phyloP scores from a whole-genome alignment of 148 eudicot genomes.

The Rhododendron ovatum region DNA sequence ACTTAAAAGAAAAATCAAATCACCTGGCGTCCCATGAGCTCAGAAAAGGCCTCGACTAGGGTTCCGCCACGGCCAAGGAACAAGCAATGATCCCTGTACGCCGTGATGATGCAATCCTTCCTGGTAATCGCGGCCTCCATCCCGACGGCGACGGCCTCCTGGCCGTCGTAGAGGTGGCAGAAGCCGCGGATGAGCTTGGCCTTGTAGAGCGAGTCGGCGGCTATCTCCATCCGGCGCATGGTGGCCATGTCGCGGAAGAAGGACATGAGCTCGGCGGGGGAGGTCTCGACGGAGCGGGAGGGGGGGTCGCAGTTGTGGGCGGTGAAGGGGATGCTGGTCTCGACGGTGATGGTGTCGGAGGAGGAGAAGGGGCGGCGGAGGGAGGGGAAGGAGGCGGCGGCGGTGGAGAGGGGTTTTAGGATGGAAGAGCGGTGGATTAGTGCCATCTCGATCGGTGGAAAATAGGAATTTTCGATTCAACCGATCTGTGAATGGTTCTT shows the following conservation, averaged over 20 bases:
- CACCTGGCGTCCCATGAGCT: constrained; percentile 62
- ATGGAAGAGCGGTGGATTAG: constrained; percentile 25
- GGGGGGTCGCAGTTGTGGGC: constrained; percentile 76
- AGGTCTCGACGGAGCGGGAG: constrained; percentile 52
- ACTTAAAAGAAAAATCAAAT: not conserved
- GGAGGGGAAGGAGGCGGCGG: constrained; percentile 19
- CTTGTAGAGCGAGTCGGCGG: constrained; percentile 91
- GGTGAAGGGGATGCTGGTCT: constrained; percentile 72
- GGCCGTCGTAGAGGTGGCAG: constrained; percentile 92
- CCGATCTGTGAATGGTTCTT: not conserved
- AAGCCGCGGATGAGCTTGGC: constrained; percentile 84
- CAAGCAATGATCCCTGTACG: constrained; percentile 81
- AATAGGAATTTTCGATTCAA: not conserved
- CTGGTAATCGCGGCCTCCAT: constrained; percentile 86
- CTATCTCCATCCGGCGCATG: constrained; percentile 94
- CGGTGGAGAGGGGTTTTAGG: not conserved
- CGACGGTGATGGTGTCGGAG: constrained; percentile 50
- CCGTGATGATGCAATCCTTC: constrained; percentile 65
- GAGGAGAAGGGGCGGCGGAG: constrained; percentile 31
- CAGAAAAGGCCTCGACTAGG: constrained; percentile 47
- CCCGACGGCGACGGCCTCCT: constrained; percentile 84
- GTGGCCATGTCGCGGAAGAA: constrained; percentile 71
- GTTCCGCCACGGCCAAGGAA: constrained; percentile 73
- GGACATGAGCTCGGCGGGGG: constrained; percentile 48
- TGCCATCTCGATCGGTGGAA: constrained; percentile 26